Percentiles rank a stretch among this genome's conserved stretches.
phyloP scores from a whole-genome alignment of 306 rosid species.

The Prunus persica region DNA sequence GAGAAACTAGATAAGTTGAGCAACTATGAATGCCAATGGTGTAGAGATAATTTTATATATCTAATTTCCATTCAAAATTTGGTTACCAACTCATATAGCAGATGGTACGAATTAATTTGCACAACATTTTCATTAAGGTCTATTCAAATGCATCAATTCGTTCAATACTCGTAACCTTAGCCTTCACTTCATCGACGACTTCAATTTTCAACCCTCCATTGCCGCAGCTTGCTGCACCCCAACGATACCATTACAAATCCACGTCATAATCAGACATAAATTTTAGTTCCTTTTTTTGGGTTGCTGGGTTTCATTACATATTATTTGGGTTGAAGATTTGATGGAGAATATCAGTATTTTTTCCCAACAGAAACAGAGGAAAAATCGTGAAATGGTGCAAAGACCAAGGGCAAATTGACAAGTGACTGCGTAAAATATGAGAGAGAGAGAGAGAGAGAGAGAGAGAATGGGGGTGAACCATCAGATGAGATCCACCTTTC shows the following conservation, averaged over 20 bases:
- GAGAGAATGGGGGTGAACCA: slow-evolving; percentile 14
- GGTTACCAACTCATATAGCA: background rate
- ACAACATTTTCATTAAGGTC: background rate
- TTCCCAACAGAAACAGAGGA: slow-evolving; percentile 13
- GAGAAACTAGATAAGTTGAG: background rate
- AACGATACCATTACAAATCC: background rate
- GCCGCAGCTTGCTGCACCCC: background rate
- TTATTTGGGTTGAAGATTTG: background rate
- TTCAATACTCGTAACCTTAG: background rate
- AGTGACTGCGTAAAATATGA: slow-evolving; percentile 20
- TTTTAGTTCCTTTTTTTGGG: background rate
- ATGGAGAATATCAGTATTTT: background rate
- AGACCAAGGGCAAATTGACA: slow-evolving; percentile 2
- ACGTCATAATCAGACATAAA: background rate
- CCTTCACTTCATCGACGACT: no score
- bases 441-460: background rate
- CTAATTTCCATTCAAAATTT: background rate
- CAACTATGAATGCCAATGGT: background rate
- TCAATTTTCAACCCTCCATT: background rate
- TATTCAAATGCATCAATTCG: background rate
- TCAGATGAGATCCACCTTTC: slow-evolving; percentile 11
- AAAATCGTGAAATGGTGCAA: slow-evolving; percentile 9
- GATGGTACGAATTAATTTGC: background rate
- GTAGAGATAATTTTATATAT: background rate
- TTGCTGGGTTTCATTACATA: background rate